Conservation (phyloP, 2,329 filamentous ascomycete genomes). For the Fusarium illudens region DNA sequence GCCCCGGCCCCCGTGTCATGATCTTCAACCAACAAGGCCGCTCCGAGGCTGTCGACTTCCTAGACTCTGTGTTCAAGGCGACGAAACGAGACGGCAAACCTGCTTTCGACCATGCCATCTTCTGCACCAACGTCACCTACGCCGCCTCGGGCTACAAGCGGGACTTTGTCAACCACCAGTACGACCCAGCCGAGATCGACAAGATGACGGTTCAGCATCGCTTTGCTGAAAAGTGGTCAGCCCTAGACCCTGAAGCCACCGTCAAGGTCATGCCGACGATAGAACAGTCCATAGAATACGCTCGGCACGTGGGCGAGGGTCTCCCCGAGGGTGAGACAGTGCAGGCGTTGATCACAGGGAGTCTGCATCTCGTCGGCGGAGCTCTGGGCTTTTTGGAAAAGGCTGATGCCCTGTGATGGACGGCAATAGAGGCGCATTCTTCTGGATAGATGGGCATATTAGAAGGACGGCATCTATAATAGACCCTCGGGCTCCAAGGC, state of each 20-base stretch:
- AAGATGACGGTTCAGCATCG: constrained; percentile 61
- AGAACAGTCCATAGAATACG: constrained; percentile 62
- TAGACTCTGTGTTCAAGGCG: constrained; percentile 56
- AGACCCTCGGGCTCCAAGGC: constrained; percentile 65
- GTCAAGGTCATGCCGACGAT: constrained; percentile 61
- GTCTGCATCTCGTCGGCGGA: constrained; percentile 69
- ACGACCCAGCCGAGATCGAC: constrained; percentile 60
- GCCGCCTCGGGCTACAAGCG: constrained; percentile 60
- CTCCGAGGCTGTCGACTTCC: constrained; percentile 61
- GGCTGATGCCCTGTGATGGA: constrained; percentile 51
- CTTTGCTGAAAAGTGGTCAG: constrained; percentile 61
- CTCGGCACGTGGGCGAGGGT: constrained; percentile 48
- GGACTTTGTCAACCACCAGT: constrained; percentile 66
- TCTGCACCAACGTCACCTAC: constrained; percentile 79
- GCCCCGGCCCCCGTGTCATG: constrained; percentile 60
- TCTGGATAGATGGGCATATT: constrained; percentile 5
- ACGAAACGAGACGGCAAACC: constrained; percentile 42
- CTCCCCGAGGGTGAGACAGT: constrained; percentile 48
- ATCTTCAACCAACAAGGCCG: constrained; percentile 89
- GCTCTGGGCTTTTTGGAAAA: constrained; percentile 60
- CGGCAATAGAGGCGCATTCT: background rate
- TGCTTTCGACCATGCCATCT: constrained; percentile 77
- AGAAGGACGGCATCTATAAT: constrained; percentile 39
- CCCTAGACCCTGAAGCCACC: constrained; percentile 56
- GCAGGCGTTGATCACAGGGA: constrained; percentile 67